Evolutionary conservation across 208 protist species (phyloP), one percentile per base, ranked within the genome.

Genomic region (Trypanosomatidae sp.): DNA sequence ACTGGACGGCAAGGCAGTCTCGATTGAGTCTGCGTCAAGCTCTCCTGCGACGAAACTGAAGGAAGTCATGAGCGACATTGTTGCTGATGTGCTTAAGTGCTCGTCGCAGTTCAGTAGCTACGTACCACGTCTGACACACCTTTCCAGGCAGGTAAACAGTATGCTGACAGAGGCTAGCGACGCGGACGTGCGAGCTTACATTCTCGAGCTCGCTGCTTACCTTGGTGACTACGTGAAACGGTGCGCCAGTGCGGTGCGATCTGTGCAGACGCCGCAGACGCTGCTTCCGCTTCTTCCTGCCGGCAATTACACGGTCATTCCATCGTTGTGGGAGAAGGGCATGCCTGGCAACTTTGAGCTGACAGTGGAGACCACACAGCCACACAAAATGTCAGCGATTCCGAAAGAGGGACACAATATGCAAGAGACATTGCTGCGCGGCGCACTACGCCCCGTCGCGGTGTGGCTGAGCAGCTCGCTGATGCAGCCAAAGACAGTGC

Each of bases 251-350:
- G 69, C 47, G 17, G 74, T 82, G 46, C 78, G 72, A 25, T 52
- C 66, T 19, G 33, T 67, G 52, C 80, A 65, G 67, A 69, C 66
- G 33, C 80, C 74, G 39, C 73, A 64, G 69, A 71, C 55, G 73
- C 74, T 77, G 58, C 81, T 88, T 33, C 80, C 86, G 9, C 84
- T 88, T 9, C 79, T 95, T 25, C 90, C 90, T 13, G 84, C 85
- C 9, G 90, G 90, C 41, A 82, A 92, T 30, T 95, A 95, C 78
- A 90, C 85, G 6, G 64, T 95, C 41, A 83, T 92, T n/a, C 86
- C 84, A 0, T 88, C 84, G 15, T 73, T 89, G 44, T 92, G 86
- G 85, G 72, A 86, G 19, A 89, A 86, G 53, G 91, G 89, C 39
- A 66, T 76, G 25, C 82, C 89, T 7, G 91, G 56, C 30, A 59